Base-by-base conservation (phyloP, 768 basidiomycete genomes). In the Termitomyces sp. region DNA sequence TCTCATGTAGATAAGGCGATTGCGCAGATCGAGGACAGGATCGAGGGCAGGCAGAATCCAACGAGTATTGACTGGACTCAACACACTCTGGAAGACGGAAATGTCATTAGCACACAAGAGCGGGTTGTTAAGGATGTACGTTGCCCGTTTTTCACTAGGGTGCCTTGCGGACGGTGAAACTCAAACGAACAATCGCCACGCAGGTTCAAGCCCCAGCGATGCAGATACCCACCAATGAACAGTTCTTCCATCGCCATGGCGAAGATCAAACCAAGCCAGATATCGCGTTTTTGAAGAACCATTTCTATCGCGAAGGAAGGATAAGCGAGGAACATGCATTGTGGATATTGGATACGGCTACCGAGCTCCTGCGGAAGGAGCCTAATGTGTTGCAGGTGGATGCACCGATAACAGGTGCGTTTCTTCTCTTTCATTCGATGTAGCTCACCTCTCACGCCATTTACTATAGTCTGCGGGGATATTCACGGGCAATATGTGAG, bases 401-500 rank as follows among this genome's bases (percentile, higher is more conserved):
- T 73, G 95, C 95, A 24, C 97, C 97, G 44, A 95, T 99, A 71
- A 99, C 96, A 57, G 93, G 95, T 95, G 61, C 59, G 82, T 70
- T 22, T 54, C 35, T 42, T 62, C 51, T 63, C 48, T 47, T 24
- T 35, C 30, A 26, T 55, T 62, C 43, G 32, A 30, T 42, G 6
- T 26, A 58, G 16, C 46, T n/a, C n/a, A n/a, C n/a, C n/a, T 22
- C 38, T 38, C 32, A 44, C 48, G 26, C 54, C 46, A 33, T 53
- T 54, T 36, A 9, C 30, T 16, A 45, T 65, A 94, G 93, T 94
- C 38, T 98, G 96, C 71, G 97, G 96, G 49, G 96, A 98, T 75
- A 97, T 98, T 47, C 96, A 98, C 66, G 96, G 96, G 0, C 96
- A 99, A 92, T 99, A 99, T 76, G 96, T 97, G 65, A 70, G 90